Evolutionary conservation across 768 basidiomycete genomes (phyloP), one percentile per base, ranked within the genome.

Genomic region (Saitozyma sp.): DNA sequence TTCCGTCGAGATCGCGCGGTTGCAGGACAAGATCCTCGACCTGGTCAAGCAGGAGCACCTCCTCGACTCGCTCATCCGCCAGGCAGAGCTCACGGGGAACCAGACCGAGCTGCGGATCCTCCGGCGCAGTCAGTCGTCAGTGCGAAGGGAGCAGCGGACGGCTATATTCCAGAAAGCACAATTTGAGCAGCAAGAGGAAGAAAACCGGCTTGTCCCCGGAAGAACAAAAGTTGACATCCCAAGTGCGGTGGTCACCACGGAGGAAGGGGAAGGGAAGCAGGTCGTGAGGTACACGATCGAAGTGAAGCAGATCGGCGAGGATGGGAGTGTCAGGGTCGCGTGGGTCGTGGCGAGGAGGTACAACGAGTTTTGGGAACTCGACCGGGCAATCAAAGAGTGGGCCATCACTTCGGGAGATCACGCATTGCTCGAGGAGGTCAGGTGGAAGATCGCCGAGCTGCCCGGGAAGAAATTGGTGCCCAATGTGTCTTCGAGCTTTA

Each of bases 321-420:
- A 94, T 71, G 91, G 89, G 8, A 46, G 45, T 11, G 14, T 16
- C 14, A 85, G 83, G 46, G 55, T 71, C 9, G 82, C 91, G 0
- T 99, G 96, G 96, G 88, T 93, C 40, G 88, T 97, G 8, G 90
- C 92, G 9, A 83, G 94, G 67, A 83, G 96, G 63, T 99, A 96
- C 80, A 96, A 93, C 78, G 94, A 98, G 74, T 99, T 99, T 77
- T 84, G 89, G 65, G 88, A 85, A 58, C 88, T 97, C 84, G 90
- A 96, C 74, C 89, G 87, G 72, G 88, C 88, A 62, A 81, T 99
- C 55, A 85, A 87, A 62, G 96, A 96, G 53, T 71, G 67, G 62
- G 61, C 63, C 6, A 54, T n/a, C 6, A 53, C 55, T 3, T 54
- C 29, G 55, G 56, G 54, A 4, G 63, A 67, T 46, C 85, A 86